Base-by-base conservation (phyloP, 2,329 filamentous ascomycete genomes). In the Sporothrix pallida region DNA sequence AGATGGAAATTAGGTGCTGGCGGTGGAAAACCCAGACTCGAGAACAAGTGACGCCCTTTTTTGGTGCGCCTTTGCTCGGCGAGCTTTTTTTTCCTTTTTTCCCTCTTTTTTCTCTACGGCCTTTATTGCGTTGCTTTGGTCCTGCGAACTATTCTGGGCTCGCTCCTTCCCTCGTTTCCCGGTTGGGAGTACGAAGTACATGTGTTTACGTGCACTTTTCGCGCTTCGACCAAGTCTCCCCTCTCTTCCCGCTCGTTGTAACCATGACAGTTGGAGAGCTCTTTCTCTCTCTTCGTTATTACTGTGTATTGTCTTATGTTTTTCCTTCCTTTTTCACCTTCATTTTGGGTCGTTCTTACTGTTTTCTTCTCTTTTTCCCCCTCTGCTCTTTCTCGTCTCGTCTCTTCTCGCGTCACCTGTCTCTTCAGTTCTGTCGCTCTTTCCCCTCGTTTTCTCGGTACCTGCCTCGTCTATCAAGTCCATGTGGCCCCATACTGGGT, bases 21-120 rank as follows among this genome's bases (percentile, higher is more conserved):
- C 70, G 67, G 74, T 75, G 74, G 74, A 74, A 74, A 37, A 65
- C 58, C 68, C 52, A 37, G 20, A 26, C 48, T 68, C 58, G 23
- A 56, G 62, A 54, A 70, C 65, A 60, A 74, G 72, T 69, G 74
- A 72, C 73, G 69, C 67, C 65, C 63, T 54, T 67, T 72, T 74
- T 75, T 75, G 73, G 74, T 74, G 74, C 72, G 74, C 70, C 74
- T 74, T 74, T 73, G 58, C 73, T 71, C 72, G 72, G 71, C 75
- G 74, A 76, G 26, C 62, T 42, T 73, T 73, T 74, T 76, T 72
- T 20, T n/a, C 31, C 23, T 72, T 71, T 71, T 75, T 68, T 63
- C 8, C 23, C 68, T 52, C 54, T 58, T 31, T 58, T 74, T 75
- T 75, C 56, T 60, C 9, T 52, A 15, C 54, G 56, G 46, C 44